These are phyloP conservation scores for Sclerotinia borealis DNA, from an alignment of 2,329 filamentous ascomycete genomes.

Conservation along the genomic window DNA sequence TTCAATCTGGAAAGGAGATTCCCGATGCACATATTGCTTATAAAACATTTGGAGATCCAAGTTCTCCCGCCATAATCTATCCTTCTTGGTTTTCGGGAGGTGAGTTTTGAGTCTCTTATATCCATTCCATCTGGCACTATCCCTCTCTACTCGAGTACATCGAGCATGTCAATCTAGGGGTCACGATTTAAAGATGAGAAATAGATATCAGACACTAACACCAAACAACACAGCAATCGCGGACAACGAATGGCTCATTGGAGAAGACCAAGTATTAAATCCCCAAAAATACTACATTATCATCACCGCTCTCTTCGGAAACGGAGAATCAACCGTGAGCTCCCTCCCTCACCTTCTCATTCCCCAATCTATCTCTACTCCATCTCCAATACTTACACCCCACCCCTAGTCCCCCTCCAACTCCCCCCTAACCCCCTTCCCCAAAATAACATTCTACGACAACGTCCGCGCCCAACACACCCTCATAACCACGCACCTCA, in stretches of 20 bases:
- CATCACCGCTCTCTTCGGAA: slow-evolving; percentile 62
- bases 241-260: slow-evolving; percentile 69
- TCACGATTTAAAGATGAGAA: not conserved
- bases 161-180: too few relatives aligned
- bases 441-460: slow-evolving; percentile 58
- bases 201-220: not conserved
- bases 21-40: slow-evolving; percentile 65
- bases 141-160: too few relatives aligned
- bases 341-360: not conserved
- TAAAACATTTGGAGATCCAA: slow-evolving; percentile 64
- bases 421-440: slow-evolving; percentile 50
- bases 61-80: slow-evolving; percentile 63
- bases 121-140: too few relatives aligned
- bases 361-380: not conserved
- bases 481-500: slow-evolving; percentile 58
- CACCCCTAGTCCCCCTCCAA: slow-evolving; percentile 52
- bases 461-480: slow-evolving; percentile 62
- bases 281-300: slow-evolving; percentile 63
- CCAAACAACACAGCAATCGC: slow-evolving; percentile 43
- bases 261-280: slow-evolving; percentile 44
- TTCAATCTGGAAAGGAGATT: slow-evolving; percentile 59
- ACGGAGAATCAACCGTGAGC: slow-evolving; percentile 53
- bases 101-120: slow-evolving; percentile 30
- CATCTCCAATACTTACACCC: not conserved
- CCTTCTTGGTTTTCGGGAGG: slow-evolving; percentile 69